Conservation (phyloP, 345 rosid species). For the Psidium guajava region DNA sequence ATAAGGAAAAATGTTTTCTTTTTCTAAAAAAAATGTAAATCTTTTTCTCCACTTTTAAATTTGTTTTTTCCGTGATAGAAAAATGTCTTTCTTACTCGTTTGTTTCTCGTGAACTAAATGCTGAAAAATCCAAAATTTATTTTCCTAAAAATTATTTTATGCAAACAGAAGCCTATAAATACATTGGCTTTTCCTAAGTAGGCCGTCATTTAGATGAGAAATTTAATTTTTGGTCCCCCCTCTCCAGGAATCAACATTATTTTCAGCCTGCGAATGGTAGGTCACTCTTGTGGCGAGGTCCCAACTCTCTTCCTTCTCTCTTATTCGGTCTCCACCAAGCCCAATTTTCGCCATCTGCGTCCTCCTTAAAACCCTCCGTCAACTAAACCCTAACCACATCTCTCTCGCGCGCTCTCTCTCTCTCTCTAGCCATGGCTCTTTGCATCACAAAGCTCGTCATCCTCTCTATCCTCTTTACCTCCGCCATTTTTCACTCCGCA, state of each 20-base stretch:
- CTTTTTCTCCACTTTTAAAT: too few species aligned
- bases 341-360: neutral
- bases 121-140: too few species aligned
- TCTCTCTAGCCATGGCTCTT: neutral
- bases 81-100: too few species aligned
- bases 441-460: conserved; percentile 3
- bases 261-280: neutral
- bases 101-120: too few species aligned
- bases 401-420: neutral
- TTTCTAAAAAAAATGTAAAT: too few species aligned
- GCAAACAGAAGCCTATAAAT: neutral
- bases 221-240: neutral
- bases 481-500: neutral
- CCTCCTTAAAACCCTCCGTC: neutral
- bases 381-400: neutral
- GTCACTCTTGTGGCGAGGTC: neutral
- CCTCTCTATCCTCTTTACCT: neutral
- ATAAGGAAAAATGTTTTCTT: too few species aligned
- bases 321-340: neutral
- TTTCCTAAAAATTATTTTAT: too few species aligned
- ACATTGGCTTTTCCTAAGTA: neutral
- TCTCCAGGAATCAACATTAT: neutral
- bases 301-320: neutral
- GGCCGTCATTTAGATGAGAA: neutral
- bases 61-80: too few species aligned